A percentile compares a stretch with the other conserved stretches of the same genome.
Evolutionary conservation across 768 basidiomycete genomes (phyloP).

Genomic region (Auricularia heimuer): DNA sequence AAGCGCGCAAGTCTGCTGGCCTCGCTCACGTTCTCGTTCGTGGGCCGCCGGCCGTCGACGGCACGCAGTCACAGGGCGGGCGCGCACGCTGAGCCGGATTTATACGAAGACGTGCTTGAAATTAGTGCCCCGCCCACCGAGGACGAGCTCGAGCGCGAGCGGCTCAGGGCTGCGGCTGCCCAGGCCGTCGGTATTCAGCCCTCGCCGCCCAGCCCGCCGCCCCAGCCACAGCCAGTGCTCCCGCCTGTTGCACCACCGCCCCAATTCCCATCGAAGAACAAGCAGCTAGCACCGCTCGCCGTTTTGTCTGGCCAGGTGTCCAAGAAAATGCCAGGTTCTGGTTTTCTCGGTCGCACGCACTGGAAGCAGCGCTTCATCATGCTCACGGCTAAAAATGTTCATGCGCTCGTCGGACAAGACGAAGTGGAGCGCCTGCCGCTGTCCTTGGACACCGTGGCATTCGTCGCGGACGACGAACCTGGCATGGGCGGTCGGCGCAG

Average conservation of each 20-base stretch:
- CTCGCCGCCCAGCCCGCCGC: neutral
- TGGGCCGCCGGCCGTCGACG: neutral
- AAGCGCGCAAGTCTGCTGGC: neutral
- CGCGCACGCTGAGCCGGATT: neutral
- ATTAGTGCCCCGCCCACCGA: neutral
- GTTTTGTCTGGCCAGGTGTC: neutral
- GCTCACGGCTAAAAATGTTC: neutral
- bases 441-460: neutral
- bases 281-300: neutral
- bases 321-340: neutral
- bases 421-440: neutral
- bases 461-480: conserved; percentile 1
- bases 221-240: neutral
- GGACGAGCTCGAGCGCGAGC: conserved; percentile 1
- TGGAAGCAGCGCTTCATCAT: neutral
- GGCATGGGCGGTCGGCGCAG: neutral
- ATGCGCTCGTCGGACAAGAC: neutral
- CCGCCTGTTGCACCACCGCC: neutral
- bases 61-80: neutral
- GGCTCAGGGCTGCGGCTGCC: neutral
- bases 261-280: neutral
- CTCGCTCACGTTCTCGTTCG: neutral
- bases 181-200: neutral
- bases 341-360: neutral
- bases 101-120: neutral